Conservation (phyloP, 805 yeast genomes). For the Candida qinlingensis region DNA sequence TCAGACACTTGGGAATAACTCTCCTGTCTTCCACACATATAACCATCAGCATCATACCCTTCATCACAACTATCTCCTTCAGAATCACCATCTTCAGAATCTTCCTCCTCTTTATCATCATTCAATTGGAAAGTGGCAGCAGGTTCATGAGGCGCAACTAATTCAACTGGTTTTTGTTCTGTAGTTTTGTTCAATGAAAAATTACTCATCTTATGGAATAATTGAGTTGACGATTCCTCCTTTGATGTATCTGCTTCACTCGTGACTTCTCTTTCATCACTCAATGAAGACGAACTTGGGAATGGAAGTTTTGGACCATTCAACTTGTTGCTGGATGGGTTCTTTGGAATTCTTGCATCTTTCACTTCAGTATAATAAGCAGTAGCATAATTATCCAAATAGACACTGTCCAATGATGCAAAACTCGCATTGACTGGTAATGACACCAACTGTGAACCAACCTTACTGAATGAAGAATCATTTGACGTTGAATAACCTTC, state of each 20-base stretch:
- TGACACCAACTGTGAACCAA: conserved; percentile 52
- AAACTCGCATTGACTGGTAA: conserved; percentile 68
- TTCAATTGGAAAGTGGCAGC: conserved; percentile 7
- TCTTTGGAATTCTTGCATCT: conserved; percentile 15
- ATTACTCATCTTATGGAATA: conserved; percentile 14
- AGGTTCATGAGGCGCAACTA: conserved; percentile 20
- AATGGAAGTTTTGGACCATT: conserved; percentile 3
- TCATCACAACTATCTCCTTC: background rate
- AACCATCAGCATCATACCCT: conserved; percentile 6
- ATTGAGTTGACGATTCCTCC: background rate
- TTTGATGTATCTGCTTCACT: background rate
- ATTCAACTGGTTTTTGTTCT: conserved; percentile 12
- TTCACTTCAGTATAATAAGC: conserved; percentile 13
- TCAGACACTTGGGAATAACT: conserved; percentile 9
- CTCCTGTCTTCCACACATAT: conserved; percentile 10
- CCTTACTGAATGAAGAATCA: conserved; percentile 32
- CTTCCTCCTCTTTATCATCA: conserved; percentile 8
- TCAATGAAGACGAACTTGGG: background rate
- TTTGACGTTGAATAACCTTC: conserved; percentile 6
- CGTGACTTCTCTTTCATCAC: background rate
- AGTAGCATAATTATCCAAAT: conserved; percentile 45
- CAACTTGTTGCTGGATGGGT: background rate
- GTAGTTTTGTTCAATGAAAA: conserved; percentile 16
- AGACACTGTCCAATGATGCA: conserved; percentile 71
- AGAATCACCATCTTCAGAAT: conserved; percentile 4